Evolutionary conservation across 148 eudicot genomes (phyloP).

Genomic region (Chenopodium berlandieri): DNA sequence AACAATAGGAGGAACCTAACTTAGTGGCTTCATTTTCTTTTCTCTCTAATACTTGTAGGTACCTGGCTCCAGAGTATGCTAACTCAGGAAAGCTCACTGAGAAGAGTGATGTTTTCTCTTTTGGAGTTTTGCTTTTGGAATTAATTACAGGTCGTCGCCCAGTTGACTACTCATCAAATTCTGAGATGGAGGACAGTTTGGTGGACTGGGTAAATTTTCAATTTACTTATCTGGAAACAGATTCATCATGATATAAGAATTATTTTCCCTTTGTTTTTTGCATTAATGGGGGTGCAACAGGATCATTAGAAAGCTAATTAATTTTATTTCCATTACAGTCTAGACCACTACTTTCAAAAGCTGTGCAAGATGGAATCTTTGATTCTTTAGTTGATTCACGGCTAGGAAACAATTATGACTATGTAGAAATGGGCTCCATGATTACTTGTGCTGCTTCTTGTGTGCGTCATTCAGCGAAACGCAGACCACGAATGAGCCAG

Average conservation of each 20-base stretch:
- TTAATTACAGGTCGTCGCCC: conserved; percentile 71
- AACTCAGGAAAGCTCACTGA: conserved; percentile 80
- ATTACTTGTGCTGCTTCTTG: conserved; percentile 61
- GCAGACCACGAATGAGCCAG: conserved; percentile 79
- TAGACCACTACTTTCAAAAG: conserved; percentile 53
- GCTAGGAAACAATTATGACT: conserved; percentile 39
- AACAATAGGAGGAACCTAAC: neutral
- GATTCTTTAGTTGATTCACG: conserved; percentile 51
- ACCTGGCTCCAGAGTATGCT: conserved; percentile 90
- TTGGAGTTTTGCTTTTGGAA: conserved; percentile 80
- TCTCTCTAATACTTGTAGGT: conserved; percentile 39
- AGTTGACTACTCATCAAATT: conserved; percentile 38
- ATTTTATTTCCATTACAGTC: conserved; percentile 38
- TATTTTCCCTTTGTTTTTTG: neutral
- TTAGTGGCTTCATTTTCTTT: conserved; percentile 1
- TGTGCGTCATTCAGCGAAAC: conserved; percentile 66
- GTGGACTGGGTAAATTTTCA: conserved; percentile 70
- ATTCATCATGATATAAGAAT: no score
- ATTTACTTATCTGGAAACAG: neutral
- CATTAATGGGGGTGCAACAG: neutral
- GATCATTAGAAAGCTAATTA: neutral
- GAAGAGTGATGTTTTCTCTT: conserved; percentile 88
- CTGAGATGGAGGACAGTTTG: conserved; percentile 69
- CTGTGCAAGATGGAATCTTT: conserved; percentile 63
- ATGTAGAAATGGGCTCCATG: conserved; percentile 58